Evolutionary conservation across 2,329 filamentous ascomycete genomes (phyloP), one percentile per base, ranked within the genome.

Genomic region (Aspergillus fijiensis): DNA sequence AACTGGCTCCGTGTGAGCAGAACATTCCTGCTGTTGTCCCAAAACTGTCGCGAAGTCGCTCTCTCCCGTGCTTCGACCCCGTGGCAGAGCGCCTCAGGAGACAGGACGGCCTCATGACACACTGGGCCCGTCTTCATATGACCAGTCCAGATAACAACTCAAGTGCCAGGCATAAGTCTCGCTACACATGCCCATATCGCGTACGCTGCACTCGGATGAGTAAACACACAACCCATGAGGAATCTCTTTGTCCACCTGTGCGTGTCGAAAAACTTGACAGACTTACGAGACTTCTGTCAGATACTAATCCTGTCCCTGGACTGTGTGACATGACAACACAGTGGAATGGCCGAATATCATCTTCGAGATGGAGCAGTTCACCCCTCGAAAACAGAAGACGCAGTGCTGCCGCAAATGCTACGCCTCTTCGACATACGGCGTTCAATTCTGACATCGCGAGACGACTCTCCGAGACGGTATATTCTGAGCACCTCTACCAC

Each of bases 121-220:
- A 23, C 48, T 31, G 45, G 16, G 7, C 23, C n/a, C n/a, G 23
- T 14, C n/a, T 29, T 21, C 14, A 27, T 51, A 35, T n/a, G 14
- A 9, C 2, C 42, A 51, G 21, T 19, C 35, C 25, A 33, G 12
- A 48, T 3, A 51, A 7, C 19, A 11, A 21, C 2, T 19, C 45
- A 9, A 16, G n/a, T 14, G 16, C 9, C 29, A 12, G 27, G 12
- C 12, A 35, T 4, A 21, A 6, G 52, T 33, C 57, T 35, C 29
- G 49, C 49, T 23, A 60, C 35, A 61, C 66, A 12, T 67, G 68
- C 19, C 76, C 65, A 52, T 74, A 75, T 57, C 70, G 71, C 55
- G 62, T 65, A 29, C 78, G 75, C 76, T 74, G 74, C 25, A 70
- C 76, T 27, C 65, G 67, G 25, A 75, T 79, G 74, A 71, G 76